Conservation (phyloP, 2,329 filamentous ascomycete species). For the Fusarium sp. region DNA sequence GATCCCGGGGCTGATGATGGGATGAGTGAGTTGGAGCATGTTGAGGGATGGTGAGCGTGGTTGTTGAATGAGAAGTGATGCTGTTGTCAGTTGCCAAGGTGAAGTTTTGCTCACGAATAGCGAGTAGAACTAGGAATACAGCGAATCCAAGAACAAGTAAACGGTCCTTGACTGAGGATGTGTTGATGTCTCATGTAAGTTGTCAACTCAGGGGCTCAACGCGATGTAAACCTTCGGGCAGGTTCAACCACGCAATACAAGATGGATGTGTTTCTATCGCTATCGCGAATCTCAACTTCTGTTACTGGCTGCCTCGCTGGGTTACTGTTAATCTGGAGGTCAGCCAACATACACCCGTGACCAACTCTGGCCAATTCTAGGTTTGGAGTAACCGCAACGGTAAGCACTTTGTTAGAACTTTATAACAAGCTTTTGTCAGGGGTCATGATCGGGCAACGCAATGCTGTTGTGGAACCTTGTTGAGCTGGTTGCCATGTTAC, state of each 20-base stretch:
- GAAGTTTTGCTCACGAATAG: slow-evolving; percentile 1
- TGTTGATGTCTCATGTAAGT: neutral
- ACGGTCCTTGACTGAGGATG: neutral
- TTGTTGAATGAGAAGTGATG: neutral
- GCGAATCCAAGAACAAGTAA: neutral
- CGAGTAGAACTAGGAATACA: neutral
- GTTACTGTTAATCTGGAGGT: too few relatives aligned
- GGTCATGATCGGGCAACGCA: neutral
- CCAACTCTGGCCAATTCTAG: neutral
- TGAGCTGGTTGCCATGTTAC: neutral
- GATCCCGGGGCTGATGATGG: slow-evolving; percentile 54
- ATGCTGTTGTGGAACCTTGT: neutral
- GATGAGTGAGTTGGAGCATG: slow-evolving; percentile 50
- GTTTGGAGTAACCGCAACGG: neutral
- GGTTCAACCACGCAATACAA: neutral
- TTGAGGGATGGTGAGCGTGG: slow-evolving; percentile 42
- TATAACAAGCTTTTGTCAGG: neutral
- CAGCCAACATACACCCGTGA: neutral
- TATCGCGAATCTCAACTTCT: too few relatives aligned
- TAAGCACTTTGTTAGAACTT: neutral
- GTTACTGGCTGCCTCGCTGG: neutral
- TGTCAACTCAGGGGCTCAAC: neutral
- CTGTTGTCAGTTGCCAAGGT: neutral
- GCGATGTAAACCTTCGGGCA: neutral
- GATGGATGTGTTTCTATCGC: neutral